These are phyloP conservation scores for Cadophora malorum DNA, from an alignment of 2,329 filamentous ascomycete genomes.

Conservation along the genomic window DNA sequence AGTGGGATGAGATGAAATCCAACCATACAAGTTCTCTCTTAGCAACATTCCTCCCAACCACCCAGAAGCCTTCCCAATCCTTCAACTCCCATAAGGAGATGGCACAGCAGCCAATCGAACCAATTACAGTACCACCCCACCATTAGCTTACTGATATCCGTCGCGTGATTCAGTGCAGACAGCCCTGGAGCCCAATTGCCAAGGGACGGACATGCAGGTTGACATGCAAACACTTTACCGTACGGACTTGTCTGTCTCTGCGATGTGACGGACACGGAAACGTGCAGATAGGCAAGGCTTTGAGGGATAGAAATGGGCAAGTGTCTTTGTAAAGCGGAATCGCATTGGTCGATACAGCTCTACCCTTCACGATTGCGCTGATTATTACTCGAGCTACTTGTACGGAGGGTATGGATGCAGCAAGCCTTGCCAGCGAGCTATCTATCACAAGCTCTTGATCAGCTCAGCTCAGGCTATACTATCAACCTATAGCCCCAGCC, in stretches of 20 bases:
- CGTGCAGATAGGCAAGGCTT: neutral
- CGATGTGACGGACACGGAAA: neutral
- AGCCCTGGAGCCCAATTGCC: neutral
- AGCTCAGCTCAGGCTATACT: neutral
- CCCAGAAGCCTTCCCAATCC: conserved; percentile 2
- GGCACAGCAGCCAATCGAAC: conserved; percentile 1
- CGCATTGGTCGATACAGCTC: neutral
- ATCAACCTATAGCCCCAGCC: neutral
- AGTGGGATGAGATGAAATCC: neutral
- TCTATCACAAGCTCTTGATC: conserved; percentile 1
- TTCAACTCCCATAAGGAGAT: neutral
- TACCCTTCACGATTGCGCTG: neutral
- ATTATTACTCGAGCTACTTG: neutral
- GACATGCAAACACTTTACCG: conserved; percentile 6
- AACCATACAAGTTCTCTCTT: neutral
- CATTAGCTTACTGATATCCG: conserved; percentile 4
- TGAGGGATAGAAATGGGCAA: neutral
- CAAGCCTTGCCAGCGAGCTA: conserved; percentile 11
- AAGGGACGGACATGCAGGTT: conserved; percentile 1
- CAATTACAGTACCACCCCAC: neutral
- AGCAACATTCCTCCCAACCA: neutral
- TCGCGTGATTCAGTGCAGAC: conserved; percentile 7
- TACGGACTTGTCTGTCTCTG: neutral
- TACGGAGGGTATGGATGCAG: neutral
- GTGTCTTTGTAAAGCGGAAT: neutral